Evolutionary conservation across 164 flowering plant genomes (phyloP).

Genomic region (Annona cherimola): DNA sequence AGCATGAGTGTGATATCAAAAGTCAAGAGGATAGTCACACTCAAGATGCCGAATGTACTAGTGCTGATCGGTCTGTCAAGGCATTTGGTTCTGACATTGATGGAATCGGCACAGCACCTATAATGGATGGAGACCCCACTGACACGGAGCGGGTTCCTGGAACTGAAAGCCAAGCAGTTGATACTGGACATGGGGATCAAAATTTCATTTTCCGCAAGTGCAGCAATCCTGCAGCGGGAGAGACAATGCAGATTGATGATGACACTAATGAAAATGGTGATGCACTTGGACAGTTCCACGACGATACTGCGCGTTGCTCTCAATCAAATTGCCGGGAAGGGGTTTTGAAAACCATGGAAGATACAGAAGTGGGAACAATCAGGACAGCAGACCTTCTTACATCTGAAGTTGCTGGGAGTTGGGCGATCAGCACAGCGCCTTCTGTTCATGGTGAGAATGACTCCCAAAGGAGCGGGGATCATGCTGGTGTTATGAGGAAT

Average conservation of each 20-base stretch:
- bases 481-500: slow-evolving; percentile 15
- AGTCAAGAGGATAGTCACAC: slow-evolving; percentile 58
- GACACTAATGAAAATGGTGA: slow-evolving; percentile 46
- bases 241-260: slow-evolving; percentile 73
- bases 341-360: slow-evolving; percentile 38
- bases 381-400: slow-evolving; percentile 77
- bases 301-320: slow-evolving; percentile 19
- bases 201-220: slow-evolving; percentile 36
- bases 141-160: slow-evolving; percentile 67
- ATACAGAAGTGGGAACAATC: slow-evolving; percentile 59
- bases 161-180: slow-evolving; percentile 55
- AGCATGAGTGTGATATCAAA: slow-evolving; percentile 67
- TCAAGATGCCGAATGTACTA: slow-evolving; percentile 70
- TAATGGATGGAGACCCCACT: slow-evolving; percentile 38
- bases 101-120: slow-evolving; percentile 52
- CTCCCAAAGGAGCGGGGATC: slow-evolving; percentile 38
- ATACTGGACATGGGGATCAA: slow-evolving; percentile 18
- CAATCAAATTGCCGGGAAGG: slow-evolving; percentile 27
- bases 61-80: slow-evolving; percentile 38
- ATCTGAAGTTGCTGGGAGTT: slow-evolving; percentile 91
- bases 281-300: slow-evolving; percentile 15
- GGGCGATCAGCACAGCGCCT: slow-evolving; percentile 86
- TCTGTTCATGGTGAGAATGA: slow-evolving; percentile 82
- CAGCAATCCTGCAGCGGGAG: slow-evolving; percentile 32
- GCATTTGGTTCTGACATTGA: slow-evolving; percentile 84